phyloP scores from a whole-genome alignment of 495 filamentous ascomycete genomes.

The Trypethelium eluteriae region DNA sequence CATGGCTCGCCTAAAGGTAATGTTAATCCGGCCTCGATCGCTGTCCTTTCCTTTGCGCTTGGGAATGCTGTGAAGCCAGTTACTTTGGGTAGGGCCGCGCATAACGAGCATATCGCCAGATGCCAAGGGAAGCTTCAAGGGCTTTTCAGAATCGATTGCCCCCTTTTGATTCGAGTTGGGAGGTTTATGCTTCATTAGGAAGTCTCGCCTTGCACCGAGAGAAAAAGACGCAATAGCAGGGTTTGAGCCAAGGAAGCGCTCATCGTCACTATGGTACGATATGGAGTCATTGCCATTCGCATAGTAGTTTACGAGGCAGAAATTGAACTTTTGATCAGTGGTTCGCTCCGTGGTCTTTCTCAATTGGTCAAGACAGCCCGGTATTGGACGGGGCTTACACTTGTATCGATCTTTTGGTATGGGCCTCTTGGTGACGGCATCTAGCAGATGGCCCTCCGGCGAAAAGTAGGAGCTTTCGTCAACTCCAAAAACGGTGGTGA shows the following conservation, averaged over 20 bases:
- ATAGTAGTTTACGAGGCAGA: constrained; percentile 72
- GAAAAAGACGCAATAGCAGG: constrained; percentile 67
- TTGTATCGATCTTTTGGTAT: constrained; percentile 45
- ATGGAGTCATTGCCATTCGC: constrained; percentile 62
- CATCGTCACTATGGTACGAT: constrained; percentile 67
- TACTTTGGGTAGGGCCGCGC: constrained; percentile 57
- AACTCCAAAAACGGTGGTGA: constrained; percentile 64
- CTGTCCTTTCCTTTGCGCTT: constrained; percentile 54
- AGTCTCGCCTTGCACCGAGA: constrained; percentile 58
- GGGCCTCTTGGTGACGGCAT: constrained; percentile 40
- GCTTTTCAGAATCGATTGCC: constrained; percentile 17
- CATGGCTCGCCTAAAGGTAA: constrained; percentile 61
- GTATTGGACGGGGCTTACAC: constrained; percentile 56
- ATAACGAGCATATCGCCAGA: constrained; percentile 69
- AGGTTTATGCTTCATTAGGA: constrained; percentile 64
- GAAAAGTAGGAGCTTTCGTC: constrained; percentile 47
- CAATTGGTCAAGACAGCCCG: constrained; percentile 54
- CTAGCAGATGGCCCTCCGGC: constrained; percentile 38
- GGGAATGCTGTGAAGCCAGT: constrained; percentile 69
- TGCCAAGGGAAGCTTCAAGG: constrained; percentile 52
- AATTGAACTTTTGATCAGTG: constrained; percentile 59
- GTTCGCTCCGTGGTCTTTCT: constrained; percentile 49
- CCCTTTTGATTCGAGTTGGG: constrained; percentile 25
- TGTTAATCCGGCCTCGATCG: constrained; percentile 60
- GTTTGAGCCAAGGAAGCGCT: constrained; percentile 58